These are phyloP conservation scores for Fallopia convolvulus DNA, from an alignment of 148 eudicot genomes.

Conservation along the genomic window DNA sequence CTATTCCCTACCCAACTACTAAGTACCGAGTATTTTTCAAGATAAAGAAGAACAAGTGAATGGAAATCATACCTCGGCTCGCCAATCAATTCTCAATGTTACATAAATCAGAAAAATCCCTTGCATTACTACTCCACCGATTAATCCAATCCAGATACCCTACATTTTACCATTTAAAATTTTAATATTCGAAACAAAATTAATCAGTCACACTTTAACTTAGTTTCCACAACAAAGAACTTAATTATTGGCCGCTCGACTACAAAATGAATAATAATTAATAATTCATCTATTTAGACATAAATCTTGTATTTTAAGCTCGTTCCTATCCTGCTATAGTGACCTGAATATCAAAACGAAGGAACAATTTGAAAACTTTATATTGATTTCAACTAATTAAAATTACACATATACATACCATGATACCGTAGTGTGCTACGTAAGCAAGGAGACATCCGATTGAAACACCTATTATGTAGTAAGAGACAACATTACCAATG, in stretches of 20 bases:
- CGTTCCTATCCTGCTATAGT: neutral
- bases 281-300: too few species aligned
- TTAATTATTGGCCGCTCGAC: neutral
- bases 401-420: slow-evolving; percentile 15
- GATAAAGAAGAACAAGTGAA: neutral
- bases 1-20: too few species aligned
- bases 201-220: neutral
- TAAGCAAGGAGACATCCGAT: slow-evolving; percentile 30
- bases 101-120: neutral
- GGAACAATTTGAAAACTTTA: neutral
- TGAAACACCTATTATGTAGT: slow-evolving; percentile 29
- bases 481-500: slow-evolving; percentile 23
- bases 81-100: slow-evolving; percentile 1
- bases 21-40: too few species aligned
- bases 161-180: neutral
- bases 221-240: neutral
- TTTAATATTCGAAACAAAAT: neutral
- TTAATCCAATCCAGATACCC: slow-evolving; percentile 12
- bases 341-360: neutral
- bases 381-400: neutral
- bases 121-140: neutral
- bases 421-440: slow-evolving; percentile 18
- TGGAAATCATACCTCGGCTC: neutral
- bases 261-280: too few species aligned
- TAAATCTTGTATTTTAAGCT: too few species aligned